Conservation (phyloP, 1,284 basidiomycete species). For the Ceratobasidium sp. region DNA sequence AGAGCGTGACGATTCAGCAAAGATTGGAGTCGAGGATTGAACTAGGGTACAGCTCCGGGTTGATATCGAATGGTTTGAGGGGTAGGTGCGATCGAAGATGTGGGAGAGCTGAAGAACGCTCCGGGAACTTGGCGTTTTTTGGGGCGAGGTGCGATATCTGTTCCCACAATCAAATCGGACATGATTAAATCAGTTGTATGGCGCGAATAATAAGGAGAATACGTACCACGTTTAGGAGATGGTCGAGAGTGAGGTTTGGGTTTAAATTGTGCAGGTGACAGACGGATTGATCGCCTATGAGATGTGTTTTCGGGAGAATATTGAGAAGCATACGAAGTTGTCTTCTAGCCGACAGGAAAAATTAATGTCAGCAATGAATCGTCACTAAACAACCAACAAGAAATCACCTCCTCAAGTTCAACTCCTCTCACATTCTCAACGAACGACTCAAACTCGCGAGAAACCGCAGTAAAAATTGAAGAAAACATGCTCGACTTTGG, state of each 20-base stretch:
- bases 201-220: no score
- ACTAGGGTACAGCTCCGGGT: not conserved
- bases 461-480: slow-evolving; percentile 19
- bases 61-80: slow-evolving; percentile 22
- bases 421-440: slow-evolving; percentile 25
- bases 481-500: slow-evolving; percentile 35
- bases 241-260: slow-evolving; percentile 31
- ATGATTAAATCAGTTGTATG: not conserved
- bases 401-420: not conserved
- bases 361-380: not conserved
- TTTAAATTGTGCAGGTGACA: slow-evolving; percentile 1
- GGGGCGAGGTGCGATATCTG: slow-evolving; percentile 16
- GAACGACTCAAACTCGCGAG: slow-evolving; percentile 39
- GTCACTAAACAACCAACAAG: not conserved
- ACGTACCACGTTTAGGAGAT: slow-evolving; percentile 25
- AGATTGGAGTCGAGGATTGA: slow-evolving; percentile 1
- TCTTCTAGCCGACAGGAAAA: not conserved
- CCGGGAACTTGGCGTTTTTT: slow-evolving; percentile 36
- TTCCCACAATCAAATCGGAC: not conserved
- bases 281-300: slow-evolving; percentile 1
- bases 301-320: not conserved
- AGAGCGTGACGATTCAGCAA: slow-evolving; percentile 28
- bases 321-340: not conserved
- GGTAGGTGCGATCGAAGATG: slow-evolving; percentile 1
- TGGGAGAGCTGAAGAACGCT: slow-evolving; percentile 34